Percentiles rank a stretch among this genome's conserved stretches.
These are phyloP conservation scores for Lactifluus rugatus DNA, from an alignment of 768 basidiomycete genomes.

Conservation along the genomic window DNA sequence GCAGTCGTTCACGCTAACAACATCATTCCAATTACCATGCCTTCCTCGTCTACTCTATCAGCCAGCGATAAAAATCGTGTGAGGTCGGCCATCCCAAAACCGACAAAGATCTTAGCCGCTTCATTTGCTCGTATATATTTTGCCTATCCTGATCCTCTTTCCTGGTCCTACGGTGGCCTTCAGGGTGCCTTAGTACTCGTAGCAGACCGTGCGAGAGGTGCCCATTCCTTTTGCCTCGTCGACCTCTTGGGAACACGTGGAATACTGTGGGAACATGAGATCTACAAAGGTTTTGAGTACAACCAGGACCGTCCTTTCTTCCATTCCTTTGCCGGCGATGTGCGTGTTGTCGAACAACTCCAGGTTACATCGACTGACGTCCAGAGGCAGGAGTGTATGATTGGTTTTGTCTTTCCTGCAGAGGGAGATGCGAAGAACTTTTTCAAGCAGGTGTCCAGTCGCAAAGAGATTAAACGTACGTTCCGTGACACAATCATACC, in stretches of 20 bases:
- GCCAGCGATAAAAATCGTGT: slow-evolving; percentile 72
- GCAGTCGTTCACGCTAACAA: not conserved
- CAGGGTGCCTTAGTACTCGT: slow-evolving; percentile 78
- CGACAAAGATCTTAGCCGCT: slow-evolving; percentile 68
- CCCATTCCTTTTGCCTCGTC: slow-evolving; percentile 64
- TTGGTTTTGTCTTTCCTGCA: slow-evolving; percentile 84
- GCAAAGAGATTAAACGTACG: slow-evolving; percentile 44
- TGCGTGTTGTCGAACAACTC: slow-evolving; percentile 36
- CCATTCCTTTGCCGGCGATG: slow-evolving; percentile 87
- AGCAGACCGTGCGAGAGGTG: slow-evolving; percentile 46
- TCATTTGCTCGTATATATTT: slow-evolving; percentile 84
- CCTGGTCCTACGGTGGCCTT: slow-evolving; percentile 82
- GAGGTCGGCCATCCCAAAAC: slow-evolving; percentile 46
- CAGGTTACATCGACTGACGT: not conserved
- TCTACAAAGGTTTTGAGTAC: slow-evolving; percentile 77
- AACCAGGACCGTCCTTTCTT: slow-evolving; percentile 82
- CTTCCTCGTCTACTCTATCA: slow-evolving; percentile 58
- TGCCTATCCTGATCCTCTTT: slow-evolving; percentile 62
- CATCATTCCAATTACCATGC: slow-evolving; percentile 48
- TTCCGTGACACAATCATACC: slow-evolving; percentile 2
- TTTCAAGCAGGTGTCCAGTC: slow-evolving; percentile 70
- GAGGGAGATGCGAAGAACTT: slow-evolving; percentile 78
- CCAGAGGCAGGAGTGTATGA: slow-evolving; percentile 63
- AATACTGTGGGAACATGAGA: slow-evolving; percentile 87
- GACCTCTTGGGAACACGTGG: slow-evolving; percentile 79